Base-by-base conservation (phyloP, 352 stramenopile genomes). In the Peronosclerospora sorghi region DNA sequence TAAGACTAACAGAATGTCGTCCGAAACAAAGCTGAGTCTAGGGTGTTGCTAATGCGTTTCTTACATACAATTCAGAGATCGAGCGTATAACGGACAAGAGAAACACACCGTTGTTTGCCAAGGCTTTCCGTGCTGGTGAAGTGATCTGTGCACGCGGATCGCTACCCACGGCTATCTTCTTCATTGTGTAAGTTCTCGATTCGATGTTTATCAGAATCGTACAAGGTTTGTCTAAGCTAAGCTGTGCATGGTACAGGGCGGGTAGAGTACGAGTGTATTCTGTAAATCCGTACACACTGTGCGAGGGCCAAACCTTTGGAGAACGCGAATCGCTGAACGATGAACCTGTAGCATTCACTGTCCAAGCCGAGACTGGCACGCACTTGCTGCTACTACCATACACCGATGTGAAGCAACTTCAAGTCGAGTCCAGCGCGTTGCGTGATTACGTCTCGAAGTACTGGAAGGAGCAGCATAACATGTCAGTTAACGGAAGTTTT, bases 91-190 rank as follows among this genome's bases (percentile, higher is more conserved):
- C 86, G 59, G 66, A 54, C n/a, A 56, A 82, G 14, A 65, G 63
- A 12, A 85, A 85, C 41, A 86, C 82, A 9, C 76, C 76, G 26
- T 39, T 92, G 5, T 86, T 85, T 27, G 79, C 76, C 1, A 74
- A 79, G 1, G 68, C 82, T 40, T 91, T 76, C 35, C 58, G 59
- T 5, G 63, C 65, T 32, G 70, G 74, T 5, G 62, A 86, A 44
- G 57, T 61, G n/a, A 75, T 91, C 21, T 75, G 72, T 35, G 72
- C 66, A 10, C 70, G 79, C 18, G 79, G 79, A 32, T 64, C 69
- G 19, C 51, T 85, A 4, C 68, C 79, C 1, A 76, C 60, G 1
- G 79, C 71, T 10, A 69, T 88, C n/a, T 88, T 84, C 35, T 87
- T 91, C 37, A 73, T 91, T 48, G 73, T 64, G 78, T 90, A 61